Percentiles rank a stretch among this genome's conserved stretches.
phyloP scores from a whole-genome alignment of 345 rosid genomes.

The Euphorbia lathyris region DNA sequence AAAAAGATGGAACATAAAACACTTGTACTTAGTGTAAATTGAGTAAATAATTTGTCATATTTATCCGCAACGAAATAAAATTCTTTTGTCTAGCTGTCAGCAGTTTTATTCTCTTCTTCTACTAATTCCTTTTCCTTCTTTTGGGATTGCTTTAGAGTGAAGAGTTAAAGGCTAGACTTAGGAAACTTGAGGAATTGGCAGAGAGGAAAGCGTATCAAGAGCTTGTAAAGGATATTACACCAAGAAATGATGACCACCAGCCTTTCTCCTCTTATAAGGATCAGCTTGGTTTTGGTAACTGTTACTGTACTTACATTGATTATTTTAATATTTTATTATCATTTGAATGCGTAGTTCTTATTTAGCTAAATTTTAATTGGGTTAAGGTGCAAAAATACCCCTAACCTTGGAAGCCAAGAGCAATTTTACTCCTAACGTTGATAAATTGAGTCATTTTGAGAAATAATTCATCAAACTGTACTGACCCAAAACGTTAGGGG shows the following conservation, averaged over 20 bases:
- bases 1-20: too few relatives aligned
- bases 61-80: neutral
- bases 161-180: slow-evolving; percentile 64
- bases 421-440: too few relatives aligned
- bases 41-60: neutral
- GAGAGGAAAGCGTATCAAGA: slow-evolving; percentile 81
- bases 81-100: neutral
- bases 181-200: slow-evolving; percentile 62
- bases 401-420: too few relatives aligned
- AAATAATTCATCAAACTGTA: too few relatives aligned
- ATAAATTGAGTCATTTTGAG: too few relatives aligned
- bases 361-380: neutral
- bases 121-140: neutral
- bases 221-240: slow-evolving; percentile 87
- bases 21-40: neutral
- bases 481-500: too few relatives aligned
- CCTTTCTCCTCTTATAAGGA: slow-evolving; percentile 97
- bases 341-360: neutral
- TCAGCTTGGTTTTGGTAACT: slow-evolving; percentile 88
- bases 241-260: slow-evolving; percentile 47
- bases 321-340: neutral
- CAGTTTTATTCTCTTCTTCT: neutral
- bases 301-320: neutral
- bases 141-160: slow-evolving; percentile 46
- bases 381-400: too few relatives aligned